Base-by-base conservation (phyloP, 192 early-diverging fungal genomes). In the Diversispora eburnea region DNA sequence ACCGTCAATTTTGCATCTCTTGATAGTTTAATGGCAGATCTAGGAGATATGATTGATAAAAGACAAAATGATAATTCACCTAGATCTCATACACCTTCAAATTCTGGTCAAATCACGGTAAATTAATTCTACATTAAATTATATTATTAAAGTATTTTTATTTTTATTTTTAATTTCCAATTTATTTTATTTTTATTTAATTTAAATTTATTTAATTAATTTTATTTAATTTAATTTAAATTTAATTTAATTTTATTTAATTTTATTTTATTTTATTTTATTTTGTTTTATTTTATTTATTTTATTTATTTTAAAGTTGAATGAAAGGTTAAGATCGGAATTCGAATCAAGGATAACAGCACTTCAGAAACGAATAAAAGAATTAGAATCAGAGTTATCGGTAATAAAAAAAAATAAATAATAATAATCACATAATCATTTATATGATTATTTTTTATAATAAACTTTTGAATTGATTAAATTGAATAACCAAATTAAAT, bases 11-110 rank as follows among this genome's bases (percentile, higher is more conserved):
- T 86, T 72, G 80, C 84, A 8, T 89, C 87, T 22, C 72, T 92
- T 67, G 91, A 92, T 75, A 88, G 86, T 64, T 76, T 92, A 41
- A 92, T 92, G 91, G 88, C 89, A 4, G 91, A 91, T 73, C 76
- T 92, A 19, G 90, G 88, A 3, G 83, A 81, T 57, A 89, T 92
- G 82, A 80, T 66, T 70, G 69, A 55, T 67, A 70, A 42, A 57
- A 73, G 51, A 33, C 3, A 47, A 42, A 66, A 47, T n/a, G 75
- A 48, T 49, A 52, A 43, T 61, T 61, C 33, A 42, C 20, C 59
- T 33, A 61, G 58, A 72, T 33, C 25, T 33, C 25, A 33, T 33
- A 33, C 25, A 33, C 25, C 25, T 33, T 33, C 25, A 33, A 33
- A 33, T 33, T 33, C 25, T 33, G 25, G 25, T 33, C 25, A 33